Base-by-base conservation (phyloP, 345 rosid genomes). In the Alliaria petiolata region DNA sequence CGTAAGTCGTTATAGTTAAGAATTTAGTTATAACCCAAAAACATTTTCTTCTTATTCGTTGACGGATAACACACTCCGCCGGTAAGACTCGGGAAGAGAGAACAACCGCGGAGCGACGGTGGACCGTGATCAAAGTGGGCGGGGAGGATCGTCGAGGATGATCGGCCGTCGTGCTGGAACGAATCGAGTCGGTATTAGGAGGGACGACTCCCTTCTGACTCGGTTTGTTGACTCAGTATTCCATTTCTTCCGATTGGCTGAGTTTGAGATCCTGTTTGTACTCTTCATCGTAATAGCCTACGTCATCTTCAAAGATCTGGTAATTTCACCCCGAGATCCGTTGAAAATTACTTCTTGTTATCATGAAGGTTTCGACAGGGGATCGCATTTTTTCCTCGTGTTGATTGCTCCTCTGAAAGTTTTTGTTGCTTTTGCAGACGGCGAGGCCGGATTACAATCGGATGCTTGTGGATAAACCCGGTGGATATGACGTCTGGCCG, bases 371-470 rank as follows among this genome's bases (percentile, higher is more conserved):
- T 46, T 73, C 15, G 64, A 45, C 6, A 33, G 14, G 1, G 34
- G 38, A 56, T 64, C 39, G 58, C 11, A 38, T 6, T 19, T 8
- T n/a, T 26, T 61, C 26, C 26, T 39, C 26, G 38, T 38, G 30
- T 60, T 35, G 67, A 30, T 38, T 47, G 28, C 55, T 43, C n/a
- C 16, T 50, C 15, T 12, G 64, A 34, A 36, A 53, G 36, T 44
- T 59, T 4, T 49, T 25, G 63, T 65, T 45, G 5, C 3, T 34
- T 65, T 75, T 25, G 53, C 42, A 76, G 79, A 76, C 67, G 76
- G 10, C 76, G 66, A 76, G 79, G 36, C 79, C 79, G n/a, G 79
- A 64, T 47, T 76, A 76, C 14, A 70, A 76, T 76, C 76, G 76
- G 67, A 64, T 70, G 10, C 67, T 76, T 56, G 80, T 70, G 17